Base-by-base conservation (phyloP, 768 basidiomycete genomes). In the Naganishia onofrii region DNA sequence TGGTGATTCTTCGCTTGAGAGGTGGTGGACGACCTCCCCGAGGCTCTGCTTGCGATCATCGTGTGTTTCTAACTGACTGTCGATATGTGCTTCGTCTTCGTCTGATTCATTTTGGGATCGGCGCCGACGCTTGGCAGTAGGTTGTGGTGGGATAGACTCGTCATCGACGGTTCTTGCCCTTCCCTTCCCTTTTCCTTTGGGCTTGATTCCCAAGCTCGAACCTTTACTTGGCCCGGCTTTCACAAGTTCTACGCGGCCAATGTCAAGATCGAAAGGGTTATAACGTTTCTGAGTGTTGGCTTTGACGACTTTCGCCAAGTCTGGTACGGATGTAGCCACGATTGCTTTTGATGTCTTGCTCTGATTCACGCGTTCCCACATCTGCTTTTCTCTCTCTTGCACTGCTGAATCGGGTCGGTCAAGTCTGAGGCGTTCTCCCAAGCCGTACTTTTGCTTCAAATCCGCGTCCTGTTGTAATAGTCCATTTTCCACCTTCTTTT, bases 401-500 rank as follows among this genome's bases (percentile, higher is more conserved):
- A 7, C 60, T 10, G 38, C 74, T 36, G 74, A 72, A 69, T 78
- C 74, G n/a, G 68, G 72, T 68, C 32, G 28, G 3, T 89, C 81
- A 6, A 96, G 84, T 44, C 80, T 84, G 56, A 97, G 81, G 38
- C 38, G 60, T 44, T 63, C 60, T 3, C 85, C 83, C 19, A 99
- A 81, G 1, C 88, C 93, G 81, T 92, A 96, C 73, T 86, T 84
- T 31, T 84, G 86, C 76, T 88, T 89, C 60, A 97, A 81, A 10
- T 79, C 81, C 56, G 91, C 88, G 74, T 97, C 94, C 15, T 84
- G 85, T 26, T 83, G 84, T 72, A 86, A 84, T 73, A 89, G 89
- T 67, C 84, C 86, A 75, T 87, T 83, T 57, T 90, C 88, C 0
- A 89, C 80, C 81, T 89, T 91, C 83, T 97, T 99, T 71, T 90